Evolutionary conservation across 2,329 filamentous ascomycete genomes (phyloP).

Genomic region (Stenocarpella maydis): DNA sequence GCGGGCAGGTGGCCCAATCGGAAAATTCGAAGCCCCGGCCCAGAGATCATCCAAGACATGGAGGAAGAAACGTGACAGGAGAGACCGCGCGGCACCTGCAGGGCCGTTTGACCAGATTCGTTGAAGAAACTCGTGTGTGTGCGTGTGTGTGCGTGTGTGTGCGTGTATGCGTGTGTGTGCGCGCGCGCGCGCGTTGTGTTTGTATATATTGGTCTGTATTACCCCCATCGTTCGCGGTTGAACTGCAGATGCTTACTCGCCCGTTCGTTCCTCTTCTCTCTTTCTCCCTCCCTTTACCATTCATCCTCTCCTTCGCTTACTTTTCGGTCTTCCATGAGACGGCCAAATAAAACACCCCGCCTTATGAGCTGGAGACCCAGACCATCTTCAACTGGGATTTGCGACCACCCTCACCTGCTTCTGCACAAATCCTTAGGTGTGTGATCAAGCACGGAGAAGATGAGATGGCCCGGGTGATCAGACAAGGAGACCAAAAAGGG

Average conservation of each 20-base stretch:
- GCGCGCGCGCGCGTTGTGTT: not conserved
- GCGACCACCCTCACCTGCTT: not conserved
- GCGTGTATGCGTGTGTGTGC: too few species aligned
- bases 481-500: constrained; percentile 37
- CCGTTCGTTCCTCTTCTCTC: not conserved
- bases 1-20: constrained; percentile 13
- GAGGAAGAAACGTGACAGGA: constrained; percentile 23
- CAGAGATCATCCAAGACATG: constrained; percentile 23
- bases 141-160: not conserved
- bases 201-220: constrained; percentile 30
- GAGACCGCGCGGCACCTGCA: constrained; percentile 22
- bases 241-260: not conserved
- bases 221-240: not conserved
- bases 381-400: not conserved
- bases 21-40: not conserved
- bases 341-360: not conserved
- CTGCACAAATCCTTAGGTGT: not conserved
- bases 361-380: not conserved
- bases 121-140: not conserved
- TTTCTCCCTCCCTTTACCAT: not conserved
- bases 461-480: not conserved
- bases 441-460: not conserved
- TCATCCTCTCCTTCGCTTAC: not conserved
- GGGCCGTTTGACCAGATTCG: constrained; percentile 1
- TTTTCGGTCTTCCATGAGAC: not conserved